Evolutionary conservation across 805 yeast species (phyloP), one percentile per base, ranked within the genome.

Genomic region (Metschnikowia anglica): DNA sequence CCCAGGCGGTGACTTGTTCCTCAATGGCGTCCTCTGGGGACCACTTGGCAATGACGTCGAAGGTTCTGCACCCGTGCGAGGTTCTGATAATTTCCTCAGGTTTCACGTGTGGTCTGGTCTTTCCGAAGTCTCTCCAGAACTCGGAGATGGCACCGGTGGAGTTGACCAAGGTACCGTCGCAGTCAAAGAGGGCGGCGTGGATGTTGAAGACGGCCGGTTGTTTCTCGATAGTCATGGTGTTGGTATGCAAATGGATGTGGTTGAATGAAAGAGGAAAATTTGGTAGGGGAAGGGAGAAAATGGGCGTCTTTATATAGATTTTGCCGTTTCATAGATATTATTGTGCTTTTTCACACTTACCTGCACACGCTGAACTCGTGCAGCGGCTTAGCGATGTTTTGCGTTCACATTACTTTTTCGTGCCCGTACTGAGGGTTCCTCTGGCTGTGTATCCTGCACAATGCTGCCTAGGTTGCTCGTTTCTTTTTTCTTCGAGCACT

Each of bases 91-190:
- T 83, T 55, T 83, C 80, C 51, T 79, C 81, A 13, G 86, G 79
- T 63, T 81, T 79, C 43, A 83, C 81, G 59, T 76, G 77, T 48
- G 88, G 80, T 65, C 84, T 77, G 58, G 77, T 73, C 56, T 73
- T 72, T 52, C 85, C 86, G 59, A 85, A 76, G 46, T 80, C 83
- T 56, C 77, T 77, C 95, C 95, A 88, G 70, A 86, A 80, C 57
- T 80, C 84, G 58, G 85, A 88, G 49, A 87, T 86, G 46, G 93
- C 88, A 42, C 80, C 81, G 46, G 90, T 87, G 30, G 95, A 85
- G 63, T 84, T 80, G 60, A 88, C 88, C 59, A 88, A 71, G 21
- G 96, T 88, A 41, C 96, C 96, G 62, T 88, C 96, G 40, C 89
- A 80, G 67, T 88, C 96, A 65, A 88, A 88, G 49, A 85, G 76